Conservation (phyloP, 768 basidiomycete species). For the Mrakia blollopis region DNA sequence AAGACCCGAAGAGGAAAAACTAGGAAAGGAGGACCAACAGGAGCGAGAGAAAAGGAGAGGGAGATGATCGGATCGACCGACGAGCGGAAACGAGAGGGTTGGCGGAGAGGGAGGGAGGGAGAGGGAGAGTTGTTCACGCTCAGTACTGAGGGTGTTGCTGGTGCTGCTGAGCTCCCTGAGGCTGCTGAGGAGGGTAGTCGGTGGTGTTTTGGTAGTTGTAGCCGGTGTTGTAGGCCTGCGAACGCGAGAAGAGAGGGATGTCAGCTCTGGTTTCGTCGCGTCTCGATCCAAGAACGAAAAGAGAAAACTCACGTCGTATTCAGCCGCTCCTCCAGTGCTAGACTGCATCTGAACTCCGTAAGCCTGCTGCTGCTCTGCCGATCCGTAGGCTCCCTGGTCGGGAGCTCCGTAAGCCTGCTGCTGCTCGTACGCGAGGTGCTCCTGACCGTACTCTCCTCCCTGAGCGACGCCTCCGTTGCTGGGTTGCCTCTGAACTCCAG, state of each 20-base stretch:
- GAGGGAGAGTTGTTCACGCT: not conserved
- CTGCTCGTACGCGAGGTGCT: conserved; percentile 12
- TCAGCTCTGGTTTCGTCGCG: too few relatives aligned
- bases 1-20: not conserved
- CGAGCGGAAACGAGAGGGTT: not conserved
- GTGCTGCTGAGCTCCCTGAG: conserved; percentile 10
- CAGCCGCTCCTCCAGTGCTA: conserved; percentile 6
- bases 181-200: conserved; percentile 24
- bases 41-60: not conserved
- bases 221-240: conserved; percentile 14
- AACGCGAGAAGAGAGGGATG: not conserved
- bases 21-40: not conserved
- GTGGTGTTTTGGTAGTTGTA: conserved; percentile 14
- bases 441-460: conserved; percentile 15
- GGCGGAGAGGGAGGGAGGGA: not conserved
- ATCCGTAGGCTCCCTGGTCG: not conserved
- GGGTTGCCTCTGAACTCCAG: not conserved
- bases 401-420: not conserved
- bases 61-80: not conserved
- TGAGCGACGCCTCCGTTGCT: not conserved
- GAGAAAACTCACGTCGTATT: conserved; percentile 4
- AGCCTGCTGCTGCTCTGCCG: not conserved
- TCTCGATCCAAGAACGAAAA: not conserved
- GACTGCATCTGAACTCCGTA: conserved; percentile 17
- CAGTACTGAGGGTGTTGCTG: conserved; percentile 7